Evolutionary conservation across 1,284 basidiomycete genomes (phyloP).

Genomic region (Ceratobasidium sp.): DNA sequence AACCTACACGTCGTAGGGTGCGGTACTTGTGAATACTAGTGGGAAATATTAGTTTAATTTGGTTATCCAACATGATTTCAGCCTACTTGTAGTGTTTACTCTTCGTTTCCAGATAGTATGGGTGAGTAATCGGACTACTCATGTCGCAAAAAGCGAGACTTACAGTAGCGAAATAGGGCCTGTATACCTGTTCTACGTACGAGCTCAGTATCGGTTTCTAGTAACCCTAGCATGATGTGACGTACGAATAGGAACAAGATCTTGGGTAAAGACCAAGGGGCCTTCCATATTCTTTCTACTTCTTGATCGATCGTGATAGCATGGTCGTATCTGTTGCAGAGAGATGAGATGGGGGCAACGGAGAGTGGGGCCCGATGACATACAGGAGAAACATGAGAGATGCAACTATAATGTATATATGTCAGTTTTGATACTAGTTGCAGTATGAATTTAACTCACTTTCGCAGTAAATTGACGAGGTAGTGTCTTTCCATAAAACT

Average conservation of each 20-base stretch:
- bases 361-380: neutral
- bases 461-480: conserved; percentile 9
- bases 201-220: neutral
- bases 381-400: conserved; percentile 21
- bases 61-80: neutral
- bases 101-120: neutral
- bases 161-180: conserved; percentile 20
- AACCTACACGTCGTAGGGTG: conserved; percentile 14
- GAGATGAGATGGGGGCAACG: conserved; percentile 1
- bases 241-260: conserved; percentile 26
- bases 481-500: conserved; percentile 21
- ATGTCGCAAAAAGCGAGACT: neutral
- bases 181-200: conserved; percentile 13
- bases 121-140: neutral
- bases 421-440: neutral
- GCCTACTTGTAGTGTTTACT: conserved; percentile 18
- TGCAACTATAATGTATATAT: neutral
- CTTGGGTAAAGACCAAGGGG: conserved; percentile 28
- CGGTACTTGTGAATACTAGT: conserved; percentile 14
- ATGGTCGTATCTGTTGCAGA: conserved; percentile 8
- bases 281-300: conserved; percentile 25
- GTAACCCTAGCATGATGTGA: neutral
- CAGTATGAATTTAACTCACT: neutral
- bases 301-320: conserved; percentile 25
- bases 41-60: neutral